These are phyloP conservation scores for Lachancea kluyveri DNA, from an alignment of 805 yeast species.

Conservation along the genomic window DNA sequence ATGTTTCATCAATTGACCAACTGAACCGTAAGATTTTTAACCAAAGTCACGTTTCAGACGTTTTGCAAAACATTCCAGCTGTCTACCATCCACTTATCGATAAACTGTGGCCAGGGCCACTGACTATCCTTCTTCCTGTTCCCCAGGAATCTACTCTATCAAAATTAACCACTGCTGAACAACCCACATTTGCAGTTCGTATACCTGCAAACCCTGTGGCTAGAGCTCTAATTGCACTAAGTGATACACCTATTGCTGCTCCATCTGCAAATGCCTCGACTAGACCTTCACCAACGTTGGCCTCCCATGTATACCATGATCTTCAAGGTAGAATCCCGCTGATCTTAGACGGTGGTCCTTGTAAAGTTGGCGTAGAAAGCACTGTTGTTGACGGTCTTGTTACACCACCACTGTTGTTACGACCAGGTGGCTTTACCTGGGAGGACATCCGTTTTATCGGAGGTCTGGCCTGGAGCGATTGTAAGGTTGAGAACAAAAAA, in stretches of 20 bases:
- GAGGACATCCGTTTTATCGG: slow-evolving; percentile 67
- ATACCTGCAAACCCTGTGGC: slow-evolving; percentile 87
- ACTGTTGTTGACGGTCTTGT: slow-evolving; percentile 91
- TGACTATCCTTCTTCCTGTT: slow-evolving; percentile 76
- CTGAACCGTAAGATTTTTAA: slow-evolving; percentile 54
- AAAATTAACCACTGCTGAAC: slow-evolving; percentile 74
- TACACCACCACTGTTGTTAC: slow-evolving; percentile 74
- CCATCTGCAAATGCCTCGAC: slow-evolving; percentile 98
- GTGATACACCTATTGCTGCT: slow-evolving; percentile 91
- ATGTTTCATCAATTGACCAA: slow-evolving; percentile 73
- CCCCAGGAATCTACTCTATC: slow-evolving; percentile 49
- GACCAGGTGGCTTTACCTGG: slow-evolving; percentile 91
- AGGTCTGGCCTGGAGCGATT: slow-evolving; percentile 60
- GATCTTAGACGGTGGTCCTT: slow-evolving; percentile 86
- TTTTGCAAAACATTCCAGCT: slow-evolving; percentile 49
- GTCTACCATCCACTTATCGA: slow-evolving; percentile 59
- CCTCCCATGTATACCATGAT: slow-evolving; percentile 80
- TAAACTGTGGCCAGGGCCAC: slow-evolving; percentile 93
- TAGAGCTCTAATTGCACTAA: slow-evolving; percentile 75
- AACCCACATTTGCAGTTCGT: slow-evolving; percentile 86
- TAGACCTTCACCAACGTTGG: slow-evolving; percentile 86
- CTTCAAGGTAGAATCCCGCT: slow-evolving; percentile 72
- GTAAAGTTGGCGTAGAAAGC: slow-evolving; percentile 85
- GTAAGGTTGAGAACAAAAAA: slow-evolving; percentile 57
- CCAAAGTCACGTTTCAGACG: slow-evolving; percentile 11